phyloP scores from a whole-genome alignment of 2,329 filamentous ascomycete species.

The Xylaria sp. region DNA sequence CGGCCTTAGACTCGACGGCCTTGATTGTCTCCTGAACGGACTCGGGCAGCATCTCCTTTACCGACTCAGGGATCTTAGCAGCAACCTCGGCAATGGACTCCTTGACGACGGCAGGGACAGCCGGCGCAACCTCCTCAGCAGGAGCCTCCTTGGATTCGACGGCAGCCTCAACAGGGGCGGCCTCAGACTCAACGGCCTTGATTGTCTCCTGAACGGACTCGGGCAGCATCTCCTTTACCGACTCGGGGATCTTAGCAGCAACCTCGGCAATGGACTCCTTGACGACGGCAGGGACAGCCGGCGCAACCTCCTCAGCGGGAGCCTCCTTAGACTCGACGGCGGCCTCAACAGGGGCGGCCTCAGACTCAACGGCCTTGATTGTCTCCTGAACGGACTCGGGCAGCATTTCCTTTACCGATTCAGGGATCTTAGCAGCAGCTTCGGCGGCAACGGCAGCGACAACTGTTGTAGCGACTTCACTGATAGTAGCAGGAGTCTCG shows the following conservation, averaged over 20 bases:
- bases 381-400: constrained; percentile 69
- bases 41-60: constrained; percentile 68
- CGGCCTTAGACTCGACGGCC: constrained; percentile 32
- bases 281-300: constrained; percentile 51
- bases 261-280: constrained; percentile 55
- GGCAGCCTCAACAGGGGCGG: background rate
- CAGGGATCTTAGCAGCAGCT: constrained; percentile 37
- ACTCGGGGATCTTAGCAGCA: constrained; percentile 58
- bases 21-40: constrained; percentile 67
- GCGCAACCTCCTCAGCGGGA: constrained; percentile 40
- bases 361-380: constrained; percentile 39
- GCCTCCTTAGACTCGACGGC: constrained; percentile 27
- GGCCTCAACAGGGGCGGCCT: constrained; percentile 13
- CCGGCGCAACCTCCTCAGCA: constrained; percentile 42
- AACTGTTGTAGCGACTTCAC: constrained; percentile 39
- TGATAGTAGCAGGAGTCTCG: constrained; percentile 40
- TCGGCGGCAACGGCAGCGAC: constrained; percentile 41
- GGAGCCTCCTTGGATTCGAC: constrained; percentile 30
- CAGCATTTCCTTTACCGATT: constrained; percentile 59
- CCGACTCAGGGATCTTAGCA: constrained; percentile 59
- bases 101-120: constrained; percentile 53
- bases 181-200: constrained; percentile 36
- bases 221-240: constrained; percentile 68
- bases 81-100: constrained; percentile 54
- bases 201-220: constrained; percentile 69